Conservation (phyloP, 192 early-diverging fungal species). For the Lobosporangium transversale region DNA sequence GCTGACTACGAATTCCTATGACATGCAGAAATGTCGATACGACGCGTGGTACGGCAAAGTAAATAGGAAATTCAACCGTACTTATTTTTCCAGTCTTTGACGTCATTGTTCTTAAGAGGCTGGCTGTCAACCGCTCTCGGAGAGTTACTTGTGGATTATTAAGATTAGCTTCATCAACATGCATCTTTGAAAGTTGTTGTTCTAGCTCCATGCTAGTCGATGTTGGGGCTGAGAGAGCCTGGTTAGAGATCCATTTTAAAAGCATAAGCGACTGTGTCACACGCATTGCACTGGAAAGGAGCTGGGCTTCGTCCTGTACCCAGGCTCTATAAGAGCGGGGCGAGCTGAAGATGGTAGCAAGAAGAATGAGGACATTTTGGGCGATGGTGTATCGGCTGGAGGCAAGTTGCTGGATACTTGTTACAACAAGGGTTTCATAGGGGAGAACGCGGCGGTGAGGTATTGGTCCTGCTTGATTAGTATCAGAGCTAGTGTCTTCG, state of each 20-base stretch:
- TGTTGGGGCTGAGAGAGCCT: constrained; percentile 4
- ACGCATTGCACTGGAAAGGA: constrained; percentile 29
- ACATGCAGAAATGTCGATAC: constrained; percentile 39
- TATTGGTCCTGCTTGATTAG: constrained; percentile 5
- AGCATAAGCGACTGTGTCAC: constrained; percentile 21
- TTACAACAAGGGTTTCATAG: constrained; percentile 32
- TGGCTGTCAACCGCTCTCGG: constrained; percentile 34
- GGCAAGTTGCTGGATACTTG: constrained; percentile 39
- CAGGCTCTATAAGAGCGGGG: constrained; percentile 14
- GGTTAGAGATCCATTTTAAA: constrained; percentile 44
- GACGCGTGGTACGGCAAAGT: constrained; percentile 37
- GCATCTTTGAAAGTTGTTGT: constrained; percentile 26
- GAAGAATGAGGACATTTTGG: constrained; percentile 32
- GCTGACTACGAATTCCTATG: constrained; percentile 16
- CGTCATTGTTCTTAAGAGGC: constrained; percentile 18
- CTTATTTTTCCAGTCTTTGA: constrained; percentile 16
- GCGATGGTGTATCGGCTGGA: constrained; percentile 26
- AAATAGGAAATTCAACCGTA: constrained; percentile 35
- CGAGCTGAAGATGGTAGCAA: constrained; percentile 20
- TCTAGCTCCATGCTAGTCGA: constrained; percentile 13
- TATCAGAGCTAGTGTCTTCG: constrained; percentile 15
- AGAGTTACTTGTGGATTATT: not conserved
- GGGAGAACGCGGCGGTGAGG: constrained; percentile 32
- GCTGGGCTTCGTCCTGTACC: constrained; percentile 32
- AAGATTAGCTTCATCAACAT: constrained; percentile 4